Base-by-base conservation (phyloP, 257 asterid species). In the Leptodermis oblonga region DNA sequence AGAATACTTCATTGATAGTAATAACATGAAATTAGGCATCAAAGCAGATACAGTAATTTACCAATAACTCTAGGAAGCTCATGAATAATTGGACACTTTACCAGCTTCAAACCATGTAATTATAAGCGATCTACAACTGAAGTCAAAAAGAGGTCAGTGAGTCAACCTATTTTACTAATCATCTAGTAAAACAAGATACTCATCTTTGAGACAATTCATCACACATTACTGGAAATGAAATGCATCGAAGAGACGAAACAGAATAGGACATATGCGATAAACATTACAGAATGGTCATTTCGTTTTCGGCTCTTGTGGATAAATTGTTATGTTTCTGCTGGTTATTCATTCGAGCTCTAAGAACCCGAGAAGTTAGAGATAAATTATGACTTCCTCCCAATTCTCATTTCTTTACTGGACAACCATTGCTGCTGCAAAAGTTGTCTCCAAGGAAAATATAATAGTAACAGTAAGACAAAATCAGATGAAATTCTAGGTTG, bases 71-170 rank as follows among this genome's bases (percentile, higher is more conserved):
- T 25, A 11, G n/a, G 20, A 51, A 67, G 33, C 62, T n/a, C 33
- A 62, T 34, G 30, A 12, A 30, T 43, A 46, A 46, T 33, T 4
- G 37, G 37, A 52, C 53, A 46, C 28, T 3, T 22, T 5, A 22
- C 43, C 66, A n/a, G 66, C 60, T 53, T 62, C 64, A 31, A 49
- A 61, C 31, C 73, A 54, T 60, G 33, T 5, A 43, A 41, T 54
- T 36, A n/a, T n/a, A 56, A 23, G 53, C 34, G 20, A 45, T 51
- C n/a, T 26, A 28, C 37, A 7, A 69, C 67, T 46, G 25, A 31
- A 70, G 56, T 43, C 49, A 70, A 62, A 59, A 33, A 5, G 45
- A 43, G 15, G 49, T 6, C 7, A 26, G 34, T 31, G 65, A 25
- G 43, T 20, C 64, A 23, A 72, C 66, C 22, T 37, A 41, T 14